A percentile compares a stretch with the other conserved stretches of the same genome.
Conservation (phyloP, 305 asterid species). For the Ajuga reptans region DNA sequence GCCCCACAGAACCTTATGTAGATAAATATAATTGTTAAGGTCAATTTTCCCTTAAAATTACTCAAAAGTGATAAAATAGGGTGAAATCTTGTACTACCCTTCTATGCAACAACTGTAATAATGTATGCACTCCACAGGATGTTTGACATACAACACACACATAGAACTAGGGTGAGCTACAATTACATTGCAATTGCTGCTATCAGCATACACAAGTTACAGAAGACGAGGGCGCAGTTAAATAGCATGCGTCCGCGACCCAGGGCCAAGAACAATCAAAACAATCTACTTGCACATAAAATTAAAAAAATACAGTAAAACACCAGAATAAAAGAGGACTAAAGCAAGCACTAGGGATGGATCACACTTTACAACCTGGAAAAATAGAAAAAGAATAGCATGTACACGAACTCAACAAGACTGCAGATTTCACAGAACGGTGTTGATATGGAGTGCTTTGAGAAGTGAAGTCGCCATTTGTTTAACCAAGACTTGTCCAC, state of each 20-base stretch:
- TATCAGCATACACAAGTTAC: not conserved
- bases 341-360: not conserved
- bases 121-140: too few relatives aligned
- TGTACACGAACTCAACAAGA: not conserved
- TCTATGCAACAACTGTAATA: too few relatives aligned
- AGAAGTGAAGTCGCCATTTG: conserved; percentile 99
- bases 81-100: too few relatives aligned
- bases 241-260: not conserved
- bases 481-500: conserved; percentile 95
- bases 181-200: not conserved
- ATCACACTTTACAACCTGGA: conserved; percentile 17
- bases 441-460: conserved; percentile 92
- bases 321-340: not conserved
- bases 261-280: not conserved
- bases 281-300: not conserved
- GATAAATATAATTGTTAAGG: too few relatives aligned
- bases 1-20: too few relatives aligned
- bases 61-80: too few relatives aligned
- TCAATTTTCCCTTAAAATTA: too few relatives aligned
- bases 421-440: conserved; percentile 51
- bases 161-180: not conserved
- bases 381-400: not conserved
- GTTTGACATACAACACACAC: too few relatives aligned
- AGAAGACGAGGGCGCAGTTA: not conserved
- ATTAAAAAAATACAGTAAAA: too few relatives aligned